Base-by-base conservation (phyloP, 208 protist species). In the Porcisia hertigi region DNA sequence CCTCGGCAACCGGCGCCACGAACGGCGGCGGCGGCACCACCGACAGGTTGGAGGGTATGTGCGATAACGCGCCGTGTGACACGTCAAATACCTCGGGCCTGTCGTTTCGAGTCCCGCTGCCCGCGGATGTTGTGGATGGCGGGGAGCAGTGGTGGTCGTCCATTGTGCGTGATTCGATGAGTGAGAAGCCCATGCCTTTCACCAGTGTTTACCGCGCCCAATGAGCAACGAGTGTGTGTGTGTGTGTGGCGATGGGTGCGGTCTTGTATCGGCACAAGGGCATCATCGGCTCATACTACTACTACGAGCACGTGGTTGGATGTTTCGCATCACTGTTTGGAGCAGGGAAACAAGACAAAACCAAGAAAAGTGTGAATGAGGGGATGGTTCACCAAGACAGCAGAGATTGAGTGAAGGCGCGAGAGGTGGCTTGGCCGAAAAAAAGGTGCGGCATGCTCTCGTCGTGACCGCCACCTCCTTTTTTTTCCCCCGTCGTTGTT, bases 61-160 rank as follows among this genome's bases (percentile, higher is more conserved):
- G 45, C 6, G 71, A 49, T 23, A 57, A 73, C 3, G 45, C 9
- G 43, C 65, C 60, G 7, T 57, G 79, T 43, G 71, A 53, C 12
- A 54, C 43, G 12, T 43, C 52, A 0, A 76, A 77, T 49, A 73
- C 60, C 18, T 73, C 76, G 3, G 91, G 91, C 57, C 45, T 90
- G 9, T 80, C 75, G 36, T 82, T 96, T 41, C 84, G 82, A 7
- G 76, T 96, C 39, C 86, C 84, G 39, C 86, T 96, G 20, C 89
- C 92, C 12, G 83, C 85, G 20, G 79, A 87, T 47, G 49, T 92
- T 4, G 86, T 96, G 60, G 92, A 94, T 71, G 83, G 86, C 18
- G 89, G 92, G 30, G 84, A 87, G 72, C 78, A 84, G 69, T 73
- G 59, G 72, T 91, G 86, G 89, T 87, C 62, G 45, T 34, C 54